Evolutionary conservation across 345 rosid species (phyloP).

Genomic region (Hibiscus tridactylites): DNA sequence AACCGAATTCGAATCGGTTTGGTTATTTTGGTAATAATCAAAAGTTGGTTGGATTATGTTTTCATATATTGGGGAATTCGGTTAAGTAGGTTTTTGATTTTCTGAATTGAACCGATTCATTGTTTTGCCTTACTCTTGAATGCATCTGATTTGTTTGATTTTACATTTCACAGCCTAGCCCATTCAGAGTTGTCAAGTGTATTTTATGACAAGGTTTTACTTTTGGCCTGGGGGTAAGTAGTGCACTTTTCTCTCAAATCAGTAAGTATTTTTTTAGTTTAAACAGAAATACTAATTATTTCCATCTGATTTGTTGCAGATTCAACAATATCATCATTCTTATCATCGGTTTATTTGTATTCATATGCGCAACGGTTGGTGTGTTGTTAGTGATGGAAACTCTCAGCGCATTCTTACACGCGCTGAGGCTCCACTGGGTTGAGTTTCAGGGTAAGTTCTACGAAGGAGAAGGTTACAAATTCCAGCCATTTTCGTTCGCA

Average conservation of each 20-base stretch:
- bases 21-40: too few species aligned
- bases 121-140: neutral
- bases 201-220: slow-evolving; percentile 59
- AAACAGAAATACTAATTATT: neutral
- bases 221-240: slow-evolving; percentile 48
- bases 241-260: slow-evolving; percentile 5
- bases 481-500: slow-evolving; percentile 48
- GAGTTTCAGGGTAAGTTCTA: slow-evolving; percentile 64
- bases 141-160: neutral
- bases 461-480: slow-evolving; percentile 56
- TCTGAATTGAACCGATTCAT: too few species aligned
- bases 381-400: slow-evolving; percentile 68
- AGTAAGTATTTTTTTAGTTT: neutral
- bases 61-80: too few species aligned
- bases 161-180: slow-evolving; percentile 36
- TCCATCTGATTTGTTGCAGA: slow-evolving; percentile 20
- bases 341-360: slow-evolving; percentile 37
- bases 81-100: too few species aligned
- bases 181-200: slow-evolving; percentile 66
- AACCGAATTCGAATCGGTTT: too few species aligned
- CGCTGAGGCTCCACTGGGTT: slow-evolving; percentile 62
- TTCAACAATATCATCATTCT: slow-evolving; percentile 46
- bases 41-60: too few species aligned
- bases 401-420: slow-evolving; percentile 54
- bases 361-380: slow-evolving; percentile 46